Evolutionary conservation across 1,284 basidiomycete genomes (phyloP).

Genomic region (Apiotrichum laibachii): DNA sequence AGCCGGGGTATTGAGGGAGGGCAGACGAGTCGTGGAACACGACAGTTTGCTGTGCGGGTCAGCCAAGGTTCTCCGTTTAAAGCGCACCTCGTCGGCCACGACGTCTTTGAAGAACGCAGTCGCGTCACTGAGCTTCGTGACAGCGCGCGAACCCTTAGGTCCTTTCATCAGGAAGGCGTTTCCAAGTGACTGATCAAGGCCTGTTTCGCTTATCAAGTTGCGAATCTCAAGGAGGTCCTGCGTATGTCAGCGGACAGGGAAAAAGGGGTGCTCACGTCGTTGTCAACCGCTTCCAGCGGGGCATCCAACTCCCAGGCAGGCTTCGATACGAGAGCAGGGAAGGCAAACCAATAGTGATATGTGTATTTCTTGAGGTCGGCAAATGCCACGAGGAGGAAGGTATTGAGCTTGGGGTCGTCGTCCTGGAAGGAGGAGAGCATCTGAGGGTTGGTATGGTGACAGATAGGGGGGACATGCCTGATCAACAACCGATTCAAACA

Average conservation of each 20-base stretch:
- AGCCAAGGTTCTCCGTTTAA: neutral
- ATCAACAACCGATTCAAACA: slow-evolving; percentile 70
- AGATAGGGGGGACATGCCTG: slow-evolving; percentile 52
- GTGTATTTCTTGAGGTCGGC: slow-evolving; percentile 98
- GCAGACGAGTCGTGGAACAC: slow-evolving; percentile 87
- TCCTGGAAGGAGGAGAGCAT: slow-evolving; percentile 37
- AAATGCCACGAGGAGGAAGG: slow-evolving; percentile 86
- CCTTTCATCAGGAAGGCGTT: slow-evolving; percentile 32
- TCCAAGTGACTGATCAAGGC: neutral
- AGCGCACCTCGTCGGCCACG: slow-evolving; percentile 52
- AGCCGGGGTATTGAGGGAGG: slow-evolving; percentile 73
- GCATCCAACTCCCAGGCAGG: slow-evolving; percentile 77
- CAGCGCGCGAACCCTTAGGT: slow-evolving; percentile 33
- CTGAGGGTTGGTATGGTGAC: slow-evolving; percentile 13
- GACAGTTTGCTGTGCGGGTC: slow-evolving; percentile 58
- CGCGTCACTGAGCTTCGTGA: slow-evolving; percentile 61
- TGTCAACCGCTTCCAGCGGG: neutral
- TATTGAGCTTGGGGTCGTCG: slow-evolving; percentile 57
- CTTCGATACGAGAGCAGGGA: slow-evolving; percentile 83
- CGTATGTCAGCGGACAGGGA: neutral
- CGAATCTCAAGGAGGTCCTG: neutral
- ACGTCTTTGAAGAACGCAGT: slow-evolving; percentile 57
- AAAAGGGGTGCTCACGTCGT: neutral
- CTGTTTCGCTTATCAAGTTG: neutral
- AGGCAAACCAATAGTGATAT: slow-evolving; percentile 97